Evolutionary conservation across 2,329 filamentous ascomycete species (phyloP), one percentile per base, ranked within the genome.

Genomic region (Uncinocarpus reesii): DNA sequence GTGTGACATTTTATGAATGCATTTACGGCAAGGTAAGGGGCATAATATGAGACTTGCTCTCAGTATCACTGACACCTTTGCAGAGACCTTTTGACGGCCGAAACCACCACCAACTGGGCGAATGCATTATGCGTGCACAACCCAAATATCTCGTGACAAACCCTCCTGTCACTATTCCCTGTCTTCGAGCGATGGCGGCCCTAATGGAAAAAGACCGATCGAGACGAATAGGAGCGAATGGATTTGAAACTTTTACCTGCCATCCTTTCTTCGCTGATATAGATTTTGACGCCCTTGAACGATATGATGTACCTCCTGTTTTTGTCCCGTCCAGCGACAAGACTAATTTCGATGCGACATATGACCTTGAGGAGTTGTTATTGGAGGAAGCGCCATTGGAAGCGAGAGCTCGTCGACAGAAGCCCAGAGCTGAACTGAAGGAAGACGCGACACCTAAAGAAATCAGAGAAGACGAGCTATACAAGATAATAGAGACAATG

Each of bases 261-360:
- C 84, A 95, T 60, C 83, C 88, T 5, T 96, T 96, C 71, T 98
- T 98, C 72, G 77, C 81, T 34, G 71, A 77, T 2, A 79, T 96
- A 56, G 84, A 96, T 62, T 98, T 98, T 56, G 80, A 79, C 11
- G 81, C 82, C 0, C 69, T 98, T 29, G 86, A 95, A 63, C 75
- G 80, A 54, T 96, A 95, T 64, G 81, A 88, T 61, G 81, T 96
- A 37, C 83, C 89, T 57, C 92, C 92, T 0, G 80, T 96, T 2
- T 98, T 98, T 63, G 78, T 84, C 16, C 92, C 92, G 0, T 95
- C 90, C 0, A 89, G 87, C 48, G 92, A 96, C 42, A 98, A 98
- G 76, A 96, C 92, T 2, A 98, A 98, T 64, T 98, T 98, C 57
- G 92, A 98, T 66, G 92, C 92, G 3, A 98, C 92, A 0, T 96